These are phyloP conservation scores for Wickerhamomyces kurtzmanii DNA, from an alignment of 805 yeast genomes.

Conservation along the genomic window DNA sequence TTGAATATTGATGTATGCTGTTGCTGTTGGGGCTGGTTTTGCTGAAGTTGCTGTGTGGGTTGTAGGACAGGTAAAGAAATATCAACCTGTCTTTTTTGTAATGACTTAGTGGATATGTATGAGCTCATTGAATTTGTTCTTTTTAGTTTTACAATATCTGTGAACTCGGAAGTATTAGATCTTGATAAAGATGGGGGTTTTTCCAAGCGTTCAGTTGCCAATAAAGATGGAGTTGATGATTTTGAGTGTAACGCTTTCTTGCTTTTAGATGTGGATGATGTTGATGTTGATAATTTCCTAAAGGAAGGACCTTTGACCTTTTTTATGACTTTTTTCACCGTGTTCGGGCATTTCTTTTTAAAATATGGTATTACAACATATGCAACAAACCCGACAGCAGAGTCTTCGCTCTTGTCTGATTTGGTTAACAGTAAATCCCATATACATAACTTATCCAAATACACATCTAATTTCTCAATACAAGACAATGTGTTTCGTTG, in stretches of 20 bases:
- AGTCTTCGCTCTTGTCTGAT: slow-evolving; percentile 23
- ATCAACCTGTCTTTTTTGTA: slow-evolving; percentile 17
- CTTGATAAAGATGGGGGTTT: slow-evolving; percentile 4
- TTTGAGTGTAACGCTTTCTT: not conserved
- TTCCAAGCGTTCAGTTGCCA: not conserved
- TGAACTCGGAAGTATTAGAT: slow-evolving; percentile 12
- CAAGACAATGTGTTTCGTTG: slow-evolving; percentile 10
- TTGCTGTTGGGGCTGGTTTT: slow-evolving; percentile 2
- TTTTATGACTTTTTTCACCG: slow-evolving; percentile 33
- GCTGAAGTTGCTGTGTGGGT: slow-evolving; percentile 4
- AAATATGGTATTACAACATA: slow-evolving; percentile 46
- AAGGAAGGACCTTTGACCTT: slow-evolving; percentile 39
- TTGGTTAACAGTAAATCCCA: slow-evolving; percentile 37
- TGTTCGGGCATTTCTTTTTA: slow-evolving; percentile 34
- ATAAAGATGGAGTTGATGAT: not conserved
- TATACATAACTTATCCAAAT: slow-evolving; percentile 42
- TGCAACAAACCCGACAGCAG: slow-evolving; percentile 36
- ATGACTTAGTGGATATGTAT: too few relatives aligned
- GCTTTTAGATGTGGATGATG: slow-evolving; percentile 2
- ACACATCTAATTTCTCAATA: slow-evolving; percentile 27
- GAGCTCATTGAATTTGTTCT: slow-evolving; percentile 16
- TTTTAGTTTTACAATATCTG: slow-evolving; percentile 12
- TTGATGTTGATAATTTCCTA: slow-evolving; percentile 11
- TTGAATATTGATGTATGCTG: slow-evolving; percentile 13
- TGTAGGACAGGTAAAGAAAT: too few relatives aligned